phyloP scores from a whole-genome alignment of 192 early-diverging fungal species.

The Coemansia sp. region DNA sequence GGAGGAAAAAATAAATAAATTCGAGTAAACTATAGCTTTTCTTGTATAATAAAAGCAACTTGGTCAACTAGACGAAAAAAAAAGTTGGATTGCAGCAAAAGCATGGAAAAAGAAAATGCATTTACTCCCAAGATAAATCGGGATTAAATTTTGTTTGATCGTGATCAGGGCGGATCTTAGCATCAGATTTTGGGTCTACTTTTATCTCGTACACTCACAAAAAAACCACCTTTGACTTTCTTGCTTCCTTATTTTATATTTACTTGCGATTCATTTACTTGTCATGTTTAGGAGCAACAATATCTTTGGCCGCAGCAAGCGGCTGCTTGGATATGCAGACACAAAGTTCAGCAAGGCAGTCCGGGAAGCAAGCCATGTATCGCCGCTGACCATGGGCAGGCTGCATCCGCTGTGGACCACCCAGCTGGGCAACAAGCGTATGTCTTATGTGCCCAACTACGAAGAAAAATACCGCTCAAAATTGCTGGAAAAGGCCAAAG shows the following conservation, averaged over 20 bases:
- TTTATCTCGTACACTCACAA: background rate
- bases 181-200: background rate
- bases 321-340: background rate
- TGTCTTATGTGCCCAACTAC: conserved; percentile 57
- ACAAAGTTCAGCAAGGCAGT: background rate
- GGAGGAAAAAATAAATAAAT: too few relatives aligned
- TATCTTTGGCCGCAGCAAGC: conserved; percentile 2
- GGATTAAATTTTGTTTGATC: too few relatives aligned
- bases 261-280: background rate
- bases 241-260: background rate
- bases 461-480: conserved; percentile 68
- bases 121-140: too few relatives aligned
- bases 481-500: conserved; percentile 58
- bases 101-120: too few relatives aligned
- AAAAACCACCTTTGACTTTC: background rate
- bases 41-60: too few relatives aligned
- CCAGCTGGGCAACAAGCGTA: conserved; percentile 20
- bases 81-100: too few relatives aligned
- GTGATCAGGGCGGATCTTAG: too few relatives aligned
- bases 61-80: too few relatives aligned
- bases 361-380: conserved; percentile 31
- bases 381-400: conserved; percentile 20
- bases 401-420: conserved; percentile 8
- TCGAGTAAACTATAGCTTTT: too few relatives aligned
- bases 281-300: background rate